phyloP scores from a whole-genome alignment of 768 basidiomycete genomes.

The Boletales sp. region DNA sequence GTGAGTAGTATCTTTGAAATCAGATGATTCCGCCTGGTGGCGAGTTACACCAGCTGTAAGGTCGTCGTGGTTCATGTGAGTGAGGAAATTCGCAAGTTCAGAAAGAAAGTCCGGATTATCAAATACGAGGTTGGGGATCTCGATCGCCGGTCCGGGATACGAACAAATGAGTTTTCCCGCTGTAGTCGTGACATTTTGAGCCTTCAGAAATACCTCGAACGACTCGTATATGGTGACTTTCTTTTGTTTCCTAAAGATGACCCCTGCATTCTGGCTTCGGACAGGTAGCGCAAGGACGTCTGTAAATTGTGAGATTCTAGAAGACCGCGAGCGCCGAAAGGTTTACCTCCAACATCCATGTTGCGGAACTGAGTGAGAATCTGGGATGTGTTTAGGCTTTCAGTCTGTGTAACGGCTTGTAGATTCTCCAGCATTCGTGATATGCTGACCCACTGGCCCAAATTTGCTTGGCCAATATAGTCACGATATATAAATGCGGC shows the following conservation, averaged over 20 bases:
- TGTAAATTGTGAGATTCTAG: constrained; percentile 10
- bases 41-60: constrained; percentile 12
- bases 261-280: constrained; percentile 44
- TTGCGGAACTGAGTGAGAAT: background rate
- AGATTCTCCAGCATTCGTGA: background rate
- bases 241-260: constrained; percentile 33
- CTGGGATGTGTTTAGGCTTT: background rate
- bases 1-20: constrained; percentile 25
- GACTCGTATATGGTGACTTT: constrained; percentile 2
- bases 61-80: constrained; percentile 29
- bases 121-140: constrained; percentile 28
- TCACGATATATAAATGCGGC: background rate
- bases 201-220: constrained; percentile 42
- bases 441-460: background rate
- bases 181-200: constrained; percentile 31
- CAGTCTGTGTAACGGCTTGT: background rate
- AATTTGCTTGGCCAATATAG: background rate
- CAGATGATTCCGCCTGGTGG: constrained; percentile 27
- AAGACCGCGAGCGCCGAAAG: background rate
- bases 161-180: constrained; percentile 42
- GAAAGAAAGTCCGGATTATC: constrained; percentile 28
- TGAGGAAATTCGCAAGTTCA: constrained; percentile 39
- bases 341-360: too few relatives aligned
- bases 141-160: constrained; percentile 43
- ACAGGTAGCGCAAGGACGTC: constrained; percentile 38